A percentile compares a stretch with the other conserved stretches of the same genome.
Evolutionary conservation across 345 rosid species (phyloP).

Genomic region (Anastatica hierochuntica): DNA sequence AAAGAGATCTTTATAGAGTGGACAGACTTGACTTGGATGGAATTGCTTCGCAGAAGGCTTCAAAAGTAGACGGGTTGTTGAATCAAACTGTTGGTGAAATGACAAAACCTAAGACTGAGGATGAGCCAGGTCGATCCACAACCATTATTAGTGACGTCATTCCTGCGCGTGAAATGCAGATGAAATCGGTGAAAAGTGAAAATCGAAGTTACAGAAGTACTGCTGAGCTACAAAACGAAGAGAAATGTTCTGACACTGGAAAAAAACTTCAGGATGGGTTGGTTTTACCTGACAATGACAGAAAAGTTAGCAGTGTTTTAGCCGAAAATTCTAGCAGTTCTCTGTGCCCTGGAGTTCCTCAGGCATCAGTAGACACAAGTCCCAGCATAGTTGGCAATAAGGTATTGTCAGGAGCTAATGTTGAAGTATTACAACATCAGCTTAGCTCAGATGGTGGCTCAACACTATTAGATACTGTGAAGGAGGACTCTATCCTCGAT

Average conservation of each 20-base stretch:
- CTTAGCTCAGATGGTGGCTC: slow-evolving; percentile 27
- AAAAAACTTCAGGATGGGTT: slow-evolving; percentile 31
- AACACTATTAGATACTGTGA: slow-evolving; percentile 39
- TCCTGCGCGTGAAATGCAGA: slow-evolving; percentile 9
- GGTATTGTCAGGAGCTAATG: slow-evolving; percentile 25
- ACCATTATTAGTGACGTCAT: slow-evolving; percentile 15
- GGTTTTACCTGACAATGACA: slow-evolving; percentile 25
- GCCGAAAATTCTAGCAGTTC: slow-evolving; percentile 20
- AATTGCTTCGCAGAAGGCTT: slow-evolving; percentile 18
- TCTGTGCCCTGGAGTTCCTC: slow-evolving; percentile 22
- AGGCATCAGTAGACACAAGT: slow-evolving; percentile 22
- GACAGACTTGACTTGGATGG: slow-evolving; percentile 32
- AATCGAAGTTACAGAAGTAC: slow-evolving; percentile 16
- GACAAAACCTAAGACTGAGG: slow-evolving; percentile 32
- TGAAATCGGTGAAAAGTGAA: neutral
- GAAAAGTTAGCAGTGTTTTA: slow-evolving; percentile 18
- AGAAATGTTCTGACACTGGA: slow-evolving; percentile 26
- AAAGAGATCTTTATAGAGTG: slow-evolving; percentile 35
- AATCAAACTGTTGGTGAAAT: slow-evolving; percentile 33
- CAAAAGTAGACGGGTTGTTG: slow-evolving; percentile 30
- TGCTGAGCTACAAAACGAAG: slow-evolving; percentile 33
- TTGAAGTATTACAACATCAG: slow-evolving; percentile 30
- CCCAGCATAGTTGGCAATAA: slow-evolving; percentile 31
- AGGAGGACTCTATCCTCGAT: slow-evolving; percentile 75
- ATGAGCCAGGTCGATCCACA: slow-evolving; percentile 22